Base-by-base conservation (phyloP, 2,329 filamentous ascomycete genomes). In the Fonsecaea multimorphosa region DNA sequence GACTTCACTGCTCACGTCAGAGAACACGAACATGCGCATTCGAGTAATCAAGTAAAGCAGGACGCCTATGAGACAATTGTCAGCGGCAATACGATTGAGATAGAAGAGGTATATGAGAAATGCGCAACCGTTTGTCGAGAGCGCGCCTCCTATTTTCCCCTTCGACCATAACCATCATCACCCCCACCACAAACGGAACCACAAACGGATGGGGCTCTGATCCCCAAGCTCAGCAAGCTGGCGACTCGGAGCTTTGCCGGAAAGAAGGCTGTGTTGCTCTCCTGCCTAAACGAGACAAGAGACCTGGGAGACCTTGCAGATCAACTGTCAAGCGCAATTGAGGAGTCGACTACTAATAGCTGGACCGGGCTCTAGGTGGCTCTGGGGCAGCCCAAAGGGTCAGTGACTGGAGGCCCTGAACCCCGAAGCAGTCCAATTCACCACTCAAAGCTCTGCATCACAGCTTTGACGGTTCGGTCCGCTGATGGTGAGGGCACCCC, bases 211-310 rank as follows among this genome's bases (percentile, higher is more conserved):
- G n/a, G n/a, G n/a, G n/a, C n/a, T n/a, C 44, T 49, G 44, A 49
- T 22, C 44, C 44, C 44, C 44, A 49, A 49, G 19, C 22, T 22
- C 44, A 19, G 19, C 44, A 49, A 49, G 19, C 22, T 49, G 44
- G 58, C 58, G 58, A 60, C 44, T 60, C 58, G 58, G 58, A 60
- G 58, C 44, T 11, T 27, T 52, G 46, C 44, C 44, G 58, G 29
- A 29, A n/a, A 22, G 44, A 46, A 52, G 31, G 44, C 44, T 12
- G 44, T 19, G 44, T 49, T 19, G 19, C 58, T 60, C 58, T 51
- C 49, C 58, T 60, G 58, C 58, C 58, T 60, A 53, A 46, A 46
- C 12, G 34, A 19, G 58, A 58, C 29, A 24, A 40, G 19, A 24
- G 22, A 19, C 44, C 49, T 16, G 12, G 19, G 19, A 24, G 24